Evolutionary conservation across 2,329 filamentous ascomycete species (phyloP), one percentile per base, ranked within the genome.

Genomic region (Calonectria pseudoturangicola): DNA sequence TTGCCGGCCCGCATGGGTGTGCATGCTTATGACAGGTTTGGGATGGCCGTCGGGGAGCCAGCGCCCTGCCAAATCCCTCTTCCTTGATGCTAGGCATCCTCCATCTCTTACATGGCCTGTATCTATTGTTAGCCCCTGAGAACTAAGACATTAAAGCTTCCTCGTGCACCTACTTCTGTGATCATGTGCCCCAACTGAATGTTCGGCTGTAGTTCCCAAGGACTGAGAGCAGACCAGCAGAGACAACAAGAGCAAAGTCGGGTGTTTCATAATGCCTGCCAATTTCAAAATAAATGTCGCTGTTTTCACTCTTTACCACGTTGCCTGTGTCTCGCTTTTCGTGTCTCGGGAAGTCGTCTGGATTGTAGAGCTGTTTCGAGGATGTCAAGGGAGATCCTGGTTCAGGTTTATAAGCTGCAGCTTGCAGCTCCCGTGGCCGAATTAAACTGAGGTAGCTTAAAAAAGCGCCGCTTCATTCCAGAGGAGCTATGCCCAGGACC

Each of bases 161-260:
- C 12, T 13, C 64, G 27, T 63, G 30, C 45, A 68, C 69, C 68
- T 54, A 68, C 69, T 43, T 16, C 18, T 30, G 45, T 67, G 45
- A 2, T 50, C 54, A 48, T 41, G 27, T 9, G 30, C 15, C 30
- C 16, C 36, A 47, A 51, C 9, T 1, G 21, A 50, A 9, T 51
- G 65, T 8, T 60, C 48, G 4, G 65, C 65, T 18, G 30, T 63
- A 28, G 50, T 30, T 27, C 66, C 27, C 30, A 66, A 58, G 16
- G 47, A 36, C 45, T 65, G 65, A 47, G 56, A 4, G 50, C 58
- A 65, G 25, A 58, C 27, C 4, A 68, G 58, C 16, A 72, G 16
- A 56, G 50, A 48, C 48, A 72, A 45, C 58, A 63, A 48, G 30
- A 65, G 16, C 27, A 58, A 68, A 10, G 58, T 51, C 33, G 48